These are phyloP conservation scores for Penicillium nordicum DNA, from an alignment of 2,329 filamentous ascomycete genomes.

Conservation along the genomic window DNA sequence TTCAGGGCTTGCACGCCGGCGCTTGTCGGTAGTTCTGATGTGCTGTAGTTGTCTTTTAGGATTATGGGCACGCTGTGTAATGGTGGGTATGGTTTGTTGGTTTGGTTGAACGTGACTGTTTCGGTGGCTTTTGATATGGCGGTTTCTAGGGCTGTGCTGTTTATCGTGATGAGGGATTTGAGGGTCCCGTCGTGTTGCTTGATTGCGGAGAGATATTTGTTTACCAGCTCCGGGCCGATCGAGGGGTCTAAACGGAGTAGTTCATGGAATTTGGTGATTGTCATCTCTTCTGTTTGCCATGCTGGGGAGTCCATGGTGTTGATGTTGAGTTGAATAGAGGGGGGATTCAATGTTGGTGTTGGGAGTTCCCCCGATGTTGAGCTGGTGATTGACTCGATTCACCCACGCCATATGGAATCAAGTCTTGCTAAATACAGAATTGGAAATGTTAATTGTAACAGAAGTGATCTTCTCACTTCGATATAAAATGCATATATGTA, in stretches of 20 bases:
- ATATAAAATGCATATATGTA: background rate
- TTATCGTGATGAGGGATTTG: constrained; percentile 55
- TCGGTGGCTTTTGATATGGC: constrained; percentile 51
- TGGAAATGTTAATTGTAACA: background rate
- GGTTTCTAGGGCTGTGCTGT: constrained; percentile 47
- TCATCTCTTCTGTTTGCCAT: constrained; percentile 51
- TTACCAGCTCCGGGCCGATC: constrained; percentile 55
- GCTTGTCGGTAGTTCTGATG: constrained; percentile 55
- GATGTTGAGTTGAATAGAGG: background rate
- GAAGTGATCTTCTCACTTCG: background rate
- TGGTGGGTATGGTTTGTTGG: constrained; percentile 4
- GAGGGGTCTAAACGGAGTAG: constrained; percentile 52
- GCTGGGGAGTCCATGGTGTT: constrained; percentile 41
- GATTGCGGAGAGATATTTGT: constrained; percentile 56
- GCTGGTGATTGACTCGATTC: background rate
- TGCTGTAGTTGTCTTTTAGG: constrained; percentile 64
- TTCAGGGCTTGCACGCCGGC: constrained; percentile 52
- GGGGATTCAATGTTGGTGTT: background rate
- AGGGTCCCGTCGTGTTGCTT: constrained; percentile 55
- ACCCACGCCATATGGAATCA: background rate
- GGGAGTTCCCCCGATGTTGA: background rate
- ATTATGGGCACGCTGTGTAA: constrained; percentile 62
- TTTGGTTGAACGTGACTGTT: constrained; percentile 4
- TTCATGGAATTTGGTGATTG: constrained; percentile 55
- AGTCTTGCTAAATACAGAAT: background rate